Evolutionary conservation across 495 filamentous ascomycete species (phyloP), one percentile per base, ranked within the genome.

Genomic region (Lophium mytilinum): DNA sequence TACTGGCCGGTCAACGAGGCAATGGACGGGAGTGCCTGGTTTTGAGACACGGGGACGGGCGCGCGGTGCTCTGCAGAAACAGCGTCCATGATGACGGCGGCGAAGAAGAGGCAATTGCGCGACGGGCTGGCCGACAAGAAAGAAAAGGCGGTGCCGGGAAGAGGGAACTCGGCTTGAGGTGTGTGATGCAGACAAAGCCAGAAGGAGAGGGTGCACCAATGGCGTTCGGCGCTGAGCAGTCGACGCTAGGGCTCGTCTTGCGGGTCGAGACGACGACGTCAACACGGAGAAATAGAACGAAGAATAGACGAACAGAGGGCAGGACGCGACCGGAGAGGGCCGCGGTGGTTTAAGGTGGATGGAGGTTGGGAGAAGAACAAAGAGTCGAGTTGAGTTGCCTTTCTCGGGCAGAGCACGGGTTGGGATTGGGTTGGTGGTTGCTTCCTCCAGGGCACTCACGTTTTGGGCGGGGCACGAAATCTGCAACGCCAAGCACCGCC

Each of bases 21-120:
- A 55, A 67, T 67, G 33, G 64, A 62, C 3, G 64, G 64, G 6
- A 67, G 56, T 33, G 64, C 53, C 49, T 63, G 64, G 19, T 9
- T 57, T 41, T 66, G 64, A 55, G 62, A 56, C 46, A 55, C 9
- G 45, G 18, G 40, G 50, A 48, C 47, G n/a, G 47, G 45, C 9
- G 40, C 41, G 11, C 57, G 55, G 34, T 58, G 58, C 15, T 65
- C 57, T 39, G 53, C 54, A 24, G 51, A 35, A 46, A 57, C 36
- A 15, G 49, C 24, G 11, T 61, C 58, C 62, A 61, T 61, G 40
- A 36, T 53, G 58, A 35, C 37, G 19, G 39, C 11, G n/a, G 39
- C 24, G 36, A 56, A 37, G 19, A 17, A 17, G 39, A 37, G 33
- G 51, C 37, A 34, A 46, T 54, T 55, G 51, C 55, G 53, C 43